Evolutionary conservation across 2,329 filamentous ascomycete genomes (phyloP), one percentile per base, ranked within the genome.

Genomic region (Aspergillus melleus): DNA sequence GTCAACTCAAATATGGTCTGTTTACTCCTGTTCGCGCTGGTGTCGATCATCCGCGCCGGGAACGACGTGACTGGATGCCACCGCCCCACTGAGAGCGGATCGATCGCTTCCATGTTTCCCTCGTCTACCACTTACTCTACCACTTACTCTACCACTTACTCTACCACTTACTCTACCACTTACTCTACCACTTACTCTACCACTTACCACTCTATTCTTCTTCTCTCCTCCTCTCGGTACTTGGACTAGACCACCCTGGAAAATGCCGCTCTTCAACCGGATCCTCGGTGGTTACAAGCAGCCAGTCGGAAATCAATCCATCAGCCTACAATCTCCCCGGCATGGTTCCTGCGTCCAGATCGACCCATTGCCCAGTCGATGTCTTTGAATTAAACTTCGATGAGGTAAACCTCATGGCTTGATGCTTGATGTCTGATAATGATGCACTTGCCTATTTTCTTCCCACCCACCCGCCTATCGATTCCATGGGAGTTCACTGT

Each of bases 291-390:
- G 4, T 19, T 20, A 16, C 42, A 36, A 36, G 32, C 11, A 36
- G 32, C 32, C 32, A 36, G 32, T 36, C 32, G 10, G 32, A 4
- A 36, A 36, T 12, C 11, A n/a, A 29, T 39, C 16, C 44, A 20
- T 49, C 49, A 52, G 32, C 44, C n/a, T 30, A 6, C 19, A 47
- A 39, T 36, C 39, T 49, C 39, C 42, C 32, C 9, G n/a, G 24
- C 26, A 39, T 10, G 32, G 59, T 61, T 59, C 56, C 56, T 63
- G 57, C 54, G 54, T 36, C 49, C 39, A 42, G 56, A 58, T 58
- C 59, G 9, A 30, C 55, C 42, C 20, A 12, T 42, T n/a, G 51
- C 60, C 57, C 57, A 60, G 47, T 49, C 39, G 16, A 59, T 57
- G 24, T 12, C 32, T 36, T 11, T 14, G 32, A 12, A 36, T 36